phyloP scores from a whole-genome alignment of 176 grass and related monocot genomes.

The Secale cereale region DNA sequence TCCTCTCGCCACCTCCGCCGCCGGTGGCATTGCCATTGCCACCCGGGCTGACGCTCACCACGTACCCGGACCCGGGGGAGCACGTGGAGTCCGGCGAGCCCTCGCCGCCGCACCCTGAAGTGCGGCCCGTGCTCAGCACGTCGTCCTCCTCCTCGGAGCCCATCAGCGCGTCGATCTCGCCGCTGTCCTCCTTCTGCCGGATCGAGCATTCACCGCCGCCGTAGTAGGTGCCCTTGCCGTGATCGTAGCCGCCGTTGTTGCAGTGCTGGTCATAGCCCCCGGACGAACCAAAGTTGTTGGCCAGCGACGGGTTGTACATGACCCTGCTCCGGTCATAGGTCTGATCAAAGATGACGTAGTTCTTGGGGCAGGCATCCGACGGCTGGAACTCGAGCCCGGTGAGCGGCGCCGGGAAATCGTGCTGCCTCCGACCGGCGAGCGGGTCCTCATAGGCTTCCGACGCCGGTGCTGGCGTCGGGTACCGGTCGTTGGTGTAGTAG shows the following conservation, averaged over 20 bases:
- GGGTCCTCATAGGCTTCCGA: slow-evolving; percentile 30
- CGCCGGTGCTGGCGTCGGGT: background rate
- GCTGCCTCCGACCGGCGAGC: slow-evolving; percentile 30
- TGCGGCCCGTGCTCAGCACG: slow-evolving; percentile 74
- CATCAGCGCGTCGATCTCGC: slow-evolving; percentile 80
- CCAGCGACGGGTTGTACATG: slow-evolving; percentile 87
- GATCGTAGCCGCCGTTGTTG: background rate
- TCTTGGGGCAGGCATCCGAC: slow-evolving; percentile 82
- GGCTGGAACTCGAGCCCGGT: slow-evolving; percentile 86
- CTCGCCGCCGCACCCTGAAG: slow-evolving; percentile 40
- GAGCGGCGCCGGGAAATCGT: slow-evolving; percentile 63
- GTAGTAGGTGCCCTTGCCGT: background rate
- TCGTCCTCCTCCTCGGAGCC: slow-evolving; percentile 77
- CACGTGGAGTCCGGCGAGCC: slow-evolving; percentile 75
- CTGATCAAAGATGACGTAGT: slow-evolving; percentile 97
- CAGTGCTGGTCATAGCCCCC: slow-evolving; percentile 24
- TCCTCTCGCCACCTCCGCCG: slow-evolving; percentile 15
- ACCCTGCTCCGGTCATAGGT: slow-evolving; percentile 66
- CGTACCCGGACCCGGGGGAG: slow-evolving; percentile 58
- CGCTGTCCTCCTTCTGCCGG: slow-evolving; percentile 66
- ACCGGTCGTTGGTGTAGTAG: slow-evolving; percentile 38
- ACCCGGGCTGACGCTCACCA: background rate
- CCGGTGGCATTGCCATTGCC: background rate
- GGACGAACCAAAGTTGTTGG: slow-evolving; percentile 47
- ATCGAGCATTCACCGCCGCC: slow-evolving; percentile 25